phyloP scores from a whole-genome alignment of 2,329 filamentous ascomycete genomes.

The Cladosporium velox region DNA sequence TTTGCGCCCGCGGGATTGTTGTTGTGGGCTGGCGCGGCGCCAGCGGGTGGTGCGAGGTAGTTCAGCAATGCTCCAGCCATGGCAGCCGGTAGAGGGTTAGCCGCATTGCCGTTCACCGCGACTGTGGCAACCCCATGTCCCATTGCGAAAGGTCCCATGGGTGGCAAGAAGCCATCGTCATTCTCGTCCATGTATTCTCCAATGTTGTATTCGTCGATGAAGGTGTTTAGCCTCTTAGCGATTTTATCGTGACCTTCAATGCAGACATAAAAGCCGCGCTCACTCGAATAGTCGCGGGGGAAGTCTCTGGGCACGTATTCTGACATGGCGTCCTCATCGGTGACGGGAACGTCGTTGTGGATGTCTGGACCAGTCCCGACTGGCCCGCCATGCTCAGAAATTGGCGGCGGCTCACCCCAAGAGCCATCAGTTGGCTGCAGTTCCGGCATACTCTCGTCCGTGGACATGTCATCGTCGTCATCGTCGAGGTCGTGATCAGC shows the following conservation, averaged over 20 bases:
- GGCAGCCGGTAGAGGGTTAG: background rate
- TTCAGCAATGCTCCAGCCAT: background rate
- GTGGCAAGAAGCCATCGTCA: background rate
- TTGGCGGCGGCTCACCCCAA: background rate
- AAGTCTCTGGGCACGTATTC: conserved; percentile 11
- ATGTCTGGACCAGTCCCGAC: background rate
- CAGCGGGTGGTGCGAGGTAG: background rate
- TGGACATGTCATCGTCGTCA: conserved; percentile 12
- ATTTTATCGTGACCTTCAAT: conserved; percentile 25
- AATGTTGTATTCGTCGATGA: conserved; percentile 32
- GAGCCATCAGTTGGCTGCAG: conserved; percentile 20
- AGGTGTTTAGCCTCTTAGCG: conserved; percentile 24
- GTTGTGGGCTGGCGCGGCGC: background rate
- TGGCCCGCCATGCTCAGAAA: background rate
- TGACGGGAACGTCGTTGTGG: background rate
- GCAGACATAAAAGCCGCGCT: conserved; percentile 31
- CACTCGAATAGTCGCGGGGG: conserved; percentile 1
- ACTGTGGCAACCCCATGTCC: background rate
- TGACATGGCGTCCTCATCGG: conserved; percentile 8
- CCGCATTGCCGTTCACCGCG: background rate
- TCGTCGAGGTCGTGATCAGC: background rate
- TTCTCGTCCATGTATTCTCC: conserved; percentile 20
- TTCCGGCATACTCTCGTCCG: conserved; percentile 20
- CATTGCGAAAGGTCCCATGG: background rate
- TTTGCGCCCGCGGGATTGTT: background rate